These are phyloP conservation scores for Candida vartiovaarae DNA, from an alignment of 805 yeast species.

Conservation along the genomic window DNA sequence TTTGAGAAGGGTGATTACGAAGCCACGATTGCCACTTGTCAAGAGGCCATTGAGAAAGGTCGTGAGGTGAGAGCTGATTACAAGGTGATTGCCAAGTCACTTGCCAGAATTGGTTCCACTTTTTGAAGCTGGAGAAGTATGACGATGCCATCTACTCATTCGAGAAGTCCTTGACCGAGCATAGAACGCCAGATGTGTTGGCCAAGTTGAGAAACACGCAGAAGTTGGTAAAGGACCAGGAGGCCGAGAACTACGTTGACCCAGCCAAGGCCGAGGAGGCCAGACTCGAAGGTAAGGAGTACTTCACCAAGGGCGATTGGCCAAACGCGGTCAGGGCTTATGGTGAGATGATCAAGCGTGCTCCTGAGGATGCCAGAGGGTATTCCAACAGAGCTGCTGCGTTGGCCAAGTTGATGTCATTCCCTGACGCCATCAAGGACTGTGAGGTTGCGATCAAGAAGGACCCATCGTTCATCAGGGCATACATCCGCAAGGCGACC, in stretches of 20 bases:
- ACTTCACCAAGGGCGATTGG: constrained; percentile 89
- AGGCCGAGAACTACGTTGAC: constrained; percentile 71
- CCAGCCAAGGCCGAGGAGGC: constrained; percentile 95
- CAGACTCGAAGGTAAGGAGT: constrained; percentile 84
- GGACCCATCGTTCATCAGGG: constrained; percentile 88
- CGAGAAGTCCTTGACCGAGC: constrained; percentile 92
- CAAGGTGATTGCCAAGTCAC: constrained; percentile 85
- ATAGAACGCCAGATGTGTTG: constrained; percentile 90
- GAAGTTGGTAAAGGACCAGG: constrained; percentile 73
- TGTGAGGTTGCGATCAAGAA: constrained; percentile 83
- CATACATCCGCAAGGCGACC: constrained; percentile 93
- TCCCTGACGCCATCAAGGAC: constrained; percentile 94
- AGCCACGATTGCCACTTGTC: constrained; percentile 73
- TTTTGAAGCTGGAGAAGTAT: constrained; percentile 68
- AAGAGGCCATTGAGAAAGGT: constrained; percentile 81
- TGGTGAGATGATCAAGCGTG: constrained; percentile 92
- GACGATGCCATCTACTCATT: constrained; percentile 68
- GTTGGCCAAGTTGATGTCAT: constrained; percentile 85
- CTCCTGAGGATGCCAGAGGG: constrained; percentile 95
- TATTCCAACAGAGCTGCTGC: constrained; percentile 99
- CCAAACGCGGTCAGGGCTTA: constrained; percentile 93
- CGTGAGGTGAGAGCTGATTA: constrained; percentile 88
- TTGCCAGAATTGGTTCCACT: constrained; percentile 82
- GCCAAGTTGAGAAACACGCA: constrained; percentile 83
- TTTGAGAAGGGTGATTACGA: constrained; percentile 92